phyloP scores from a whole-genome alignment of 805 yeast genomes.

The Teunomyces pallodes region DNA sequence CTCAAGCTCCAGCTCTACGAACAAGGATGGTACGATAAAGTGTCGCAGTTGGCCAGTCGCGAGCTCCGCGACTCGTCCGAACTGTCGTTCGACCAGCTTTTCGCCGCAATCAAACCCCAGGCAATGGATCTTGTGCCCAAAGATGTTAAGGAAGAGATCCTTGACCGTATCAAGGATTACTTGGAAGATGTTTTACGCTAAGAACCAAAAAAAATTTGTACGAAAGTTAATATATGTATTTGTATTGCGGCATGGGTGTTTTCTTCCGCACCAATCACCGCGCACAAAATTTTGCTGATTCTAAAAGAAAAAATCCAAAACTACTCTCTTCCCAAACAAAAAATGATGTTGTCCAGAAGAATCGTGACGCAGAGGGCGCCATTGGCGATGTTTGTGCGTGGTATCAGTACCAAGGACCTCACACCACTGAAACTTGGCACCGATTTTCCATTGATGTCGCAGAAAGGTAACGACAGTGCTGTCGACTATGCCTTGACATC shows the following conservation, averaged over 20 bases:
- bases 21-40: conserved; percentile 84
- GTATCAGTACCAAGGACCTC: conserved; percentile 39
- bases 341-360: not conserved
- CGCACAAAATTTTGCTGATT: conserved; percentile 5
- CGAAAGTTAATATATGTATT: not conserved
- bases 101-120: conserved; percentile 54
- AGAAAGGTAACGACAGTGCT: conserved; percentile 52
- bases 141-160: conserved; percentile 55
- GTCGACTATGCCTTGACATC: conserved; percentile 81
- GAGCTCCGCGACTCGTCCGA: conserved; percentile 43
- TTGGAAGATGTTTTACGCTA: conserved; percentile 39
- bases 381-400: conserved; percentile 19
- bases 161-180: conserved; percentile 57
- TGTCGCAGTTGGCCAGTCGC: conserved; percentile 53
- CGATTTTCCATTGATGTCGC: conserved; percentile 67
- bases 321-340: not conserved
- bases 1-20: conserved; percentile 65
- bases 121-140: conserved; percentile 74
- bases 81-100: conserved; percentile 49
- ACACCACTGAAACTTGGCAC: conserved; percentile 57
- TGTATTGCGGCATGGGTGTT: not conserved
- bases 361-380: conserved; percentile 6
- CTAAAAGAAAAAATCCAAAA: not conserved
- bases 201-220: not conserved
- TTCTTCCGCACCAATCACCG: conserved; percentile 1